Percentiles rank a stretch among this genome's conserved stretches.
Conservation (phyloP, 164 flowering plant genomes). For the Vitis labrusca region DNA sequence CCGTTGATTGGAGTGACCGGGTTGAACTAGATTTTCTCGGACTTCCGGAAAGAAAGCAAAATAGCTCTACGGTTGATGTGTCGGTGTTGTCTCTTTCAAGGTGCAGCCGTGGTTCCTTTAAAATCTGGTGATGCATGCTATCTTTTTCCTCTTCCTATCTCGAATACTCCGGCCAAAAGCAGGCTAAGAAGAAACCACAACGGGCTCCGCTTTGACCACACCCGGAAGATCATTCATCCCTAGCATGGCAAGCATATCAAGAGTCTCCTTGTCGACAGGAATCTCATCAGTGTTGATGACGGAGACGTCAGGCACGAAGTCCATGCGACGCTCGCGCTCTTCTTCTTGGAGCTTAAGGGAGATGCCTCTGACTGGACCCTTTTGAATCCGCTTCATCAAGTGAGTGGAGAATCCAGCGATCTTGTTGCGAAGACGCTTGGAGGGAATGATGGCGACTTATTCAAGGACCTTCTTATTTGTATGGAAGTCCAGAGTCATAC, state of each 20-base stretch:
- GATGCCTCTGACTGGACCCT: conserved; percentile 74
- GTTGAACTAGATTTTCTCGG: too few relatives aligned
- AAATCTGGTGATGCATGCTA: too few relatives aligned
- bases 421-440: conserved; percentile 81
- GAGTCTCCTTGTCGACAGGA: conserved; percentile 69
- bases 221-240: conserved; percentile 72
- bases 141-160: conserved; percentile 11
- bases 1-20: too few relatives aligned
- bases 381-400: conserved; percentile 73
- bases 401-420: conserved; percentile 83
- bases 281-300: conserved; percentile 58
- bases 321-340: conserved; percentile 80
- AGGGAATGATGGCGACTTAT: conserved; percentile 76
- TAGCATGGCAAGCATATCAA: conserved; percentile 60
- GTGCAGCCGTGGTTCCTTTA: too few relatives aligned
- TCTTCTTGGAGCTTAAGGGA: conserved; percentile 80
- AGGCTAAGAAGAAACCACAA: conserved; percentile 6
- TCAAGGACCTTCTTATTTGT: conserved; percentile 74
- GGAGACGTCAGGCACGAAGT: conserved; percentile 70
- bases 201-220: conserved; percentile 33
- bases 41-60: too few relatives aligned
- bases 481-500: too few relatives aligned
- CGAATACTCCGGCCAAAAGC: conserved; percentile 20
- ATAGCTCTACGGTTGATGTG: too few relatives aligned
- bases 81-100: too few relatives aligned